Conservation (phyloP, 176 grass and related monocot genomes). For the Phoenix roebelenii region DNA sequence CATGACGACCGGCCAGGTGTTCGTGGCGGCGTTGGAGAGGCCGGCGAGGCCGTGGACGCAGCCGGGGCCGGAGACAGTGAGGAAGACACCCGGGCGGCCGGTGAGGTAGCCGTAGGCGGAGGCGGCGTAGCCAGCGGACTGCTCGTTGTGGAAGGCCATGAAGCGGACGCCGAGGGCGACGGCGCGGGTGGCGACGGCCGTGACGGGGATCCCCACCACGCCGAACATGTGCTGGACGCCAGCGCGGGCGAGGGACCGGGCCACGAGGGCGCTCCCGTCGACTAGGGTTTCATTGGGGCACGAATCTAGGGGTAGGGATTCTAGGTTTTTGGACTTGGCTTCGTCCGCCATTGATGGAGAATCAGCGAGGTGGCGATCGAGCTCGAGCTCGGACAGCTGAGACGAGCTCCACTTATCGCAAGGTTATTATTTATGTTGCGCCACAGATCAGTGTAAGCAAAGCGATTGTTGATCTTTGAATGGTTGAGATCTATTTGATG, state of each 20-base stretch:
- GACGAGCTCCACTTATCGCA: too few species aligned
- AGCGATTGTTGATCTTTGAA: too few species aligned
- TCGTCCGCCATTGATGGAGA: too few species aligned
- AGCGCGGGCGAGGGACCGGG: constrained; percentile 43
- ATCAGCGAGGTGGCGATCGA: too few species aligned
- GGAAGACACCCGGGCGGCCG: constrained; percentile 49
- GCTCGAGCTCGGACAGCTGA: too few species aligned
- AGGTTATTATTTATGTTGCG: too few species aligned
- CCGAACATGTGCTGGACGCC: constrained; percentile 83
- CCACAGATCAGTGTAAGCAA: too few species aligned
- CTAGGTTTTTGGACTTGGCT: background rate
- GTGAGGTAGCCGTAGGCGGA: constrained; percentile 80
- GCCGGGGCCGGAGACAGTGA: constrained; percentile 81
- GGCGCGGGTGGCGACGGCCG: constrained; percentile 66
- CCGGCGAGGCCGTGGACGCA: constrained; percentile 88
- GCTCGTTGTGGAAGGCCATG: constrained; percentile 92
- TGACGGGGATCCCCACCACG: constrained; percentile 90
- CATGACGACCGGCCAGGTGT: constrained; percentile 82
- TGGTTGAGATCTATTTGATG: too few species aligned
- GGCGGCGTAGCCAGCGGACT: constrained; percentile 80
- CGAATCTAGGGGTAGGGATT: background rate
- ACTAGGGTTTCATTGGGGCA: constrained; percentile 10
- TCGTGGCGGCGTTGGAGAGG: constrained; percentile 71
- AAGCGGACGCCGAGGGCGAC: constrained; percentile 60
- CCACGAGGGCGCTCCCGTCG: constrained; percentile 59